Percentiles rank a stretch among this genome's conserved stretches.
phyloP scores from a whole-genome alignment of 2,329 filamentous ascomycete genomes.

The Aspergillaceae sp. region DNA sequence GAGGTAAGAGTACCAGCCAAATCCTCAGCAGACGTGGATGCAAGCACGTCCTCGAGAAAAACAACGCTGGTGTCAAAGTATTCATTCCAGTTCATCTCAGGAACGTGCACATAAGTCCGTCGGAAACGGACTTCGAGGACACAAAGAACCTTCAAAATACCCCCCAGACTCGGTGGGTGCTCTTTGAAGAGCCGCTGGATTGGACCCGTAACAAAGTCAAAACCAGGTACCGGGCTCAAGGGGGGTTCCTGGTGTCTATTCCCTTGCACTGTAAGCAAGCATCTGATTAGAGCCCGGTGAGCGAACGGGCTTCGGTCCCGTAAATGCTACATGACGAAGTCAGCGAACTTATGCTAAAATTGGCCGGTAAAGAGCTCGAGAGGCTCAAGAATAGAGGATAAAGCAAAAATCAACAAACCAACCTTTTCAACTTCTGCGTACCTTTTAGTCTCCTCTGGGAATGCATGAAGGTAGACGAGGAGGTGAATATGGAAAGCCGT shows the following conservation, averaged over 20 bases:
- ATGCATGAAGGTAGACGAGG: constrained; percentile 21
- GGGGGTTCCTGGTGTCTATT: constrained; percentile 9
- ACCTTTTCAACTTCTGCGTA: constrained; percentile 33
- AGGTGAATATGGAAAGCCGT: constrained; percentile 27
- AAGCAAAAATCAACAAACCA: constrained; percentile 1
- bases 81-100: constrained; percentile 26
- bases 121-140: constrained; percentile 29
- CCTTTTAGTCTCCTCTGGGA: constrained; percentile 21
- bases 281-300: constrained; percentile 25
- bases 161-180: constrained; percentile 21
- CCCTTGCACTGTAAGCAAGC: constrained; percentile 18
- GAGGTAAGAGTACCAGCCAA: constrained; percentile 25
- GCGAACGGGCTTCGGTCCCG: constrained; percentile 30
- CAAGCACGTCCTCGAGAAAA: constrained; percentile 28
- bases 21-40: constrained; percentile 22
- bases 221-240: constrained; percentile 11
- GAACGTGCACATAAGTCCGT: constrained; percentile 25
- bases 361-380: not conserved
- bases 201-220: constrained; percentile 30
- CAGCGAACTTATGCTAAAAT: not conserved
- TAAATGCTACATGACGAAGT: constrained; percentile 20
- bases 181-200: constrained; percentile 30
- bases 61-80: constrained; percentile 24
- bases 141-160: constrained; percentile 28
- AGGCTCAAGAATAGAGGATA: not conserved